Conservation (phyloP, 2,329 filamentous ascomycete species). For the Aspergillus phoenicis region DNA sequence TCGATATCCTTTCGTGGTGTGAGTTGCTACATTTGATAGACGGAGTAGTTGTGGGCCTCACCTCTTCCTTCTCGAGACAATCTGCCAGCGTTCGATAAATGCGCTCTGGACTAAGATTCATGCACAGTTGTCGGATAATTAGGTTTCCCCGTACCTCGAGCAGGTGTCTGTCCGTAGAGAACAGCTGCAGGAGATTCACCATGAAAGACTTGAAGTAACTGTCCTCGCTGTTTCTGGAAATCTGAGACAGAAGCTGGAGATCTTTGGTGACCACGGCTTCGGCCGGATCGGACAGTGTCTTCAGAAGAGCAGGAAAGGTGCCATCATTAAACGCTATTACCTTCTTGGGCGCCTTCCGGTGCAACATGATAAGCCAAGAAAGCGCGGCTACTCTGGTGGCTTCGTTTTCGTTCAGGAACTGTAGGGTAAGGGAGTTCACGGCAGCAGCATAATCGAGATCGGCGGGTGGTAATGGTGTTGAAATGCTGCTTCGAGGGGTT, state of each 20-base stretch:
- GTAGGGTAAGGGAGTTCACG: slow-evolving; percentile 86
- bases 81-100: slow-evolving; percentile 96
- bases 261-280: slow-evolving; percentile 96
- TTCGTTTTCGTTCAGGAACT: slow-evolving; percentile 96
- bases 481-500: slow-evolving; percentile 51
- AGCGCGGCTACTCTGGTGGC: slow-evolving; percentile 90
- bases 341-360: slow-evolving; percentile 90
- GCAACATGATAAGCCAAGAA: slow-evolving; percentile 96
- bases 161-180: slow-evolving; percentile 88
- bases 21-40: slow-evolving; percentile 13
- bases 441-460: slow-evolving; percentile 96
- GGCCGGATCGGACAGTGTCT: slow-evolving; percentile 92
- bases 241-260: slow-evolving; percentile 89
- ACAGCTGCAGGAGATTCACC: slow-evolving; percentile 92
- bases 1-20: slow-evolving; percentile 70
- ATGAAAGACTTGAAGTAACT: slow-evolving; percentile 98
- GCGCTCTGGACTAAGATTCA: slow-evolving; percentile 87
- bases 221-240: slow-evolving; percentile 94
- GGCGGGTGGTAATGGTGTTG: slow-evolving; percentile 50
- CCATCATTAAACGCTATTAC: slow-evolving; percentile 95
- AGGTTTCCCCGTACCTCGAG: slow-evolving; percentile 92
- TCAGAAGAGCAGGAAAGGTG: slow-evolving; percentile 92
- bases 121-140: slow-evolving; percentile 92
- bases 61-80: slow-evolving; percentile 93
- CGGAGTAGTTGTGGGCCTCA: slow-evolving; percentile 22